phyloP scores from a whole-genome alignment of 805 yeast species.

The Cyberlindnera lachancei region DNA sequence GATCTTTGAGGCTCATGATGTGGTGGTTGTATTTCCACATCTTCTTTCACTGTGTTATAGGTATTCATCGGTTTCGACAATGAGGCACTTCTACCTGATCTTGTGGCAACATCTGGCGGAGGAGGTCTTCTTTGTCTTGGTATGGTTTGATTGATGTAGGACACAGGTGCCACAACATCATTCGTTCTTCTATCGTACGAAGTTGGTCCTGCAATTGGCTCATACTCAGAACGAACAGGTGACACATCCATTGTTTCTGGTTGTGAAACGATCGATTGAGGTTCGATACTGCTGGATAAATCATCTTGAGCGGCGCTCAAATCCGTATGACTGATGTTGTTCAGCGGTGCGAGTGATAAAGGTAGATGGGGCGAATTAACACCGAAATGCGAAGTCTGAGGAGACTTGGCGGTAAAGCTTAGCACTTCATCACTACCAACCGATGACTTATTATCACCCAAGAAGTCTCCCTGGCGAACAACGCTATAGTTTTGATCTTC shows the following conservation, averaged over 20 bases:
- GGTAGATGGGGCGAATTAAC: conserved; percentile 10
- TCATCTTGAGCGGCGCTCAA: not conserved
- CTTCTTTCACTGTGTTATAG: conserved; percentile 15
- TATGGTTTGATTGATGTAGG: conserved; percentile 13
- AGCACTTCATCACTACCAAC: conserved; percentile 20
- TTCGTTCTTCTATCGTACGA: conserved; percentile 33
- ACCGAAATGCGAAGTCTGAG: conserved; percentile 24
- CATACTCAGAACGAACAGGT: conserved; percentile 1
- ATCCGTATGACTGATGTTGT: conserved; percentile 5
- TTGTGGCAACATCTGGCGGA: conserved; percentile 24
- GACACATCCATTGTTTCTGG: conserved; percentile 2
- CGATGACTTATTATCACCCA: conserved; percentile 1
- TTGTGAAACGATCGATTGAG: conserved; percentile 1
- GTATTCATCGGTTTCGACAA: conserved; percentile 11
- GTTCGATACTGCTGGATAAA: not conserved
- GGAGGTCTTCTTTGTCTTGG: conserved; percentile 27
- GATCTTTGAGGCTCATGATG: conserved; percentile 42
- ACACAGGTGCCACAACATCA: conserved; percentile 25
- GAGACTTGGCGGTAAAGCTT: conserved; percentile 29
- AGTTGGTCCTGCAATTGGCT: conserved; percentile 1
- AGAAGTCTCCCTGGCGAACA: conserved; percentile 9
- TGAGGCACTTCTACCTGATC: conserved; percentile 32
- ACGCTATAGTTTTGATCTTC: conserved; percentile 12
- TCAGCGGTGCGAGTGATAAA: not conserved
- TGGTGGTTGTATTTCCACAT: conserved; percentile 2